phyloP scores from a whole-genome alignment of 345 rosid species.

The Eucalyptus caleyi region DNA sequence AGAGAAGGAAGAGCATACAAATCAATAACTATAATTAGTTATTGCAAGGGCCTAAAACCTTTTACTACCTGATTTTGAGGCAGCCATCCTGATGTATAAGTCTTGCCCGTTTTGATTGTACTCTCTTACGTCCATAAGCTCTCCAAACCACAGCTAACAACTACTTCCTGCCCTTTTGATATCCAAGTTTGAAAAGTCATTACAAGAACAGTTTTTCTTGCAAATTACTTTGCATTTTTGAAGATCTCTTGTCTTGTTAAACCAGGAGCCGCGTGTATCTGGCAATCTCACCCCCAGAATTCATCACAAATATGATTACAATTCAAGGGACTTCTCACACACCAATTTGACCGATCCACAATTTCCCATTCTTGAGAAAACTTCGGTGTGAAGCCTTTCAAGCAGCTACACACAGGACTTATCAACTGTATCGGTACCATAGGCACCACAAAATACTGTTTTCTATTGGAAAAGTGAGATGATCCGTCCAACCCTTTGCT shows the following conservation, averaged over 20 bases:
- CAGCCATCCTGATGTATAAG: not conserved
- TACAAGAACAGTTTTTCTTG: slow-evolving; percentile 35
- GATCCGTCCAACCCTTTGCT: slow-evolving; percentile 3
- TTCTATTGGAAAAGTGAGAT: slow-evolving; percentile 14
- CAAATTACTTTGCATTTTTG: slow-evolving; percentile 18
- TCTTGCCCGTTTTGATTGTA: not conserved
- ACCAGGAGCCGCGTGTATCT: slow-evolving; percentile 12
- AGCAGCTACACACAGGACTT: slow-evolving; percentile 17
- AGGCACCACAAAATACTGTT: slow-evolving; percentile 20
- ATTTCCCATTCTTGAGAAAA: slow-evolving; percentile 13
- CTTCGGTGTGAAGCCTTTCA: slow-evolving; percentile 27
- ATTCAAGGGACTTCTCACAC: slow-evolving; percentile 12
- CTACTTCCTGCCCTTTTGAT: slow-evolving; percentile 15
- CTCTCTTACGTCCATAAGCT: not conserved
- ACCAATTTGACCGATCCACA: slow-evolving; percentile 21
- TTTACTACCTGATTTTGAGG: not conserved
- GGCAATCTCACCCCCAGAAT: slow-evolving; percentile 25
- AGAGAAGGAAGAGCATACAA: not conserved
- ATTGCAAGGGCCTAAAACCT: not conserved
- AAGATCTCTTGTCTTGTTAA: slow-evolving; percentile 3
- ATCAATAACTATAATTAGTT: not conserved
- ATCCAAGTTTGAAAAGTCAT: slow-evolving; percentile 22
- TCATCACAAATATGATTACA: slow-evolving; percentile 17
- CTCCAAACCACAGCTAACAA: not conserved
- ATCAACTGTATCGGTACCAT: slow-evolving; percentile 13